Base-by-base conservation (phyloP, 2,329 filamentous ascomycete species). In the Colletotrichum sp. region DNA sequence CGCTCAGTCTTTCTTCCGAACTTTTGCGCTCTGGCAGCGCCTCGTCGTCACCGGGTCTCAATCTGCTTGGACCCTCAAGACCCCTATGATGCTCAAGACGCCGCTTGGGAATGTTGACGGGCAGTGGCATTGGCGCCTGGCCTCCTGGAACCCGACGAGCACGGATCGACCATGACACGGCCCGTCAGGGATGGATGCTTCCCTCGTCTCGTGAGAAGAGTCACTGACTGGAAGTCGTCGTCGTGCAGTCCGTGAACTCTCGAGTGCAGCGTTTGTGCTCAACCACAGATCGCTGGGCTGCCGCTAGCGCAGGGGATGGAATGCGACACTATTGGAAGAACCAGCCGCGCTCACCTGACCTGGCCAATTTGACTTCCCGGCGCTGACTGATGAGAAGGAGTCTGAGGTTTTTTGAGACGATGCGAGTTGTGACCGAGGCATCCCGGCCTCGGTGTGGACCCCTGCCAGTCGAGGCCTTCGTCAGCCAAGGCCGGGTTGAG, bases 11-110 rank as follows among this genome's bases (percentile, higher is more conserved):
- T 18, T 30, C 30, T 15, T 36, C n/a, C 30, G 13, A 32, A 24
- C 34, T 64, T 68, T 26, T 62, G 39, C 26, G 68, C 57, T 63
- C 57, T 63, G 69, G 69, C 63, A 75, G 69, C 63, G 69, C 73
- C 73, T 68, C 69, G 52, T 68, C 73, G 73, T 75, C 73, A 75
- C 30, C 26, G 63, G 28, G 57, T 72, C 69, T 68, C 69, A 59
- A 62, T n/a, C 44, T 59, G 57, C 57, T 72, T 64, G 57, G 52
- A 57, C 63, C 69, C 63, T 71, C 32, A 16, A 30, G 69, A 64
- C 73, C 73, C 69, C 44, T 72, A 68, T 59, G 55, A 24, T 44
- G 22, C 57, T 72, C 18, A 15, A 55, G 26, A 68, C 24, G 63
- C 69, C n/a, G 13, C 28, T 57, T 48, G 69, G 63, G 63, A 63